Base-by-base conservation (phyloP, 176 grass and related monocot species). In the Avena insularis region DNA sequence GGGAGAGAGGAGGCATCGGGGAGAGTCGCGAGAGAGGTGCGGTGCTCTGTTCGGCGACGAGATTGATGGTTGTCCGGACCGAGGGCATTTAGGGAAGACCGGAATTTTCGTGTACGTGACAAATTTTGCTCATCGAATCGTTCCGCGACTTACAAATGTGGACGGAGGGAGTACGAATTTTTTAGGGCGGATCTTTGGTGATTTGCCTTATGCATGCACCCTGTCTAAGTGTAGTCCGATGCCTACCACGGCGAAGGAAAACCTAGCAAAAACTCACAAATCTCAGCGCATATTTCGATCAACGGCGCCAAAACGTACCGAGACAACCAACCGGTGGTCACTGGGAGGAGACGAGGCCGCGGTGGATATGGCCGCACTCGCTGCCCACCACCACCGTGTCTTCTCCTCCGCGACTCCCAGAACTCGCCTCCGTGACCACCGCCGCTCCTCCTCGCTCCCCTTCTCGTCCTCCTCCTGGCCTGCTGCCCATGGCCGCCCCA, bases 351-450 rank as follows among this genome's bases (percentile, higher is more conserved):
- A 75, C 59, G 5, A 1, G 62, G 59, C 48, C 73, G 73, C 50
- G 82, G 77, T 21, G 82, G 90, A 91, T 91, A 91, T 91, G 90
- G 86, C 86, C 75, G 90, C 90, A 16, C 38, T 78, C 68, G 86
- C 86, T 53, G 47, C 78, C 67, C 29, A 50, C 67, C 77, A 79
- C 79, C 80, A 20, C 80, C 49, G 9, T 55, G 38, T 47, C 56
- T 13, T 19, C 73, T 69, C 68, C 36, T 33, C 72, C 25, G 49
- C 23, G 9, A 46, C 66, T 20, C 70, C 68, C 47, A n/a, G 2
- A 47, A 10, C 35, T 43, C 27, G 2, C 43, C 63, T 20, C 21
- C 53, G 16, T 5, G 15, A 20, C 62, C 40, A 9, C 50, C 38
- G 4, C 49, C n/a, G 60, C 15, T 40, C 50, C 21, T 82, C 85